phyloP scores from a whole-genome alignment of 371 early-diverging fungal genomes.

The Dinochytrium kinnereticum region DNA sequence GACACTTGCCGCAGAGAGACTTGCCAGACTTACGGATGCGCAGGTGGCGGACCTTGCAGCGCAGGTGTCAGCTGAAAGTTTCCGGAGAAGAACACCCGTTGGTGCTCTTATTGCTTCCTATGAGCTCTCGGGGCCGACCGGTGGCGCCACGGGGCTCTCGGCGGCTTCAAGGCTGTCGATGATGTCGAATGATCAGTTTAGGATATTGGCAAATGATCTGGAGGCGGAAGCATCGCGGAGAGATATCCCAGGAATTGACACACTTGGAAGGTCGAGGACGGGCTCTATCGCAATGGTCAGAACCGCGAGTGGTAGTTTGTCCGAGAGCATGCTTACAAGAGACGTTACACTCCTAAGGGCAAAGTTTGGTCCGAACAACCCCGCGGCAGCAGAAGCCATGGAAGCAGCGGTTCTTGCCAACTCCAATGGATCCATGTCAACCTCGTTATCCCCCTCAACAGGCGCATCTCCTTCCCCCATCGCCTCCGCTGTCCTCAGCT shows the following conservation, averaged over 20 bases:
- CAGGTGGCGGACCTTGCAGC: constrained; percentile 35
- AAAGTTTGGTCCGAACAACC: constrained; percentile 19
- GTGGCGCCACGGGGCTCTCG: background rate
- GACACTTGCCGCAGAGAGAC: constrained; percentile 31
- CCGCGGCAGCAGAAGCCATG: constrained; percentile 18
- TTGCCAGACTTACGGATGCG: constrained; percentile 30
- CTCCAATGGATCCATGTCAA: background rate
- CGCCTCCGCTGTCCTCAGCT: background rate
- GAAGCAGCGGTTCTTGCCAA: constrained; percentile 7
- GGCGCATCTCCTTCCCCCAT: background rate
- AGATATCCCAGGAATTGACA: constrained; percentile 38
- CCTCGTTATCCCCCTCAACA: constrained; percentile 1
- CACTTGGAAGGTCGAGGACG: constrained; percentile 10
- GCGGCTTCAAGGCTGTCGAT: constrained; percentile 30
- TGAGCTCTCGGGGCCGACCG: constrained; percentile 31
- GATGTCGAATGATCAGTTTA: constrained; percentile 36
- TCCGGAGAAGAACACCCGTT: constrained; percentile 14
- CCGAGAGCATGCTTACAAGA: background rate
- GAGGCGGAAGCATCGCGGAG: constrained; percentile 32
- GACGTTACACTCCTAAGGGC: constrained; percentile 4
- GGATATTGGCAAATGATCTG: constrained; percentile 33
- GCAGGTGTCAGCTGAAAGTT: constrained; percentile 21
- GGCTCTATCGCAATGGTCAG: background rate
- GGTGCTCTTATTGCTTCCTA: constrained; percentile 13
- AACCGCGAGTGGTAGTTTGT: constrained; percentile 4